Conservation (phyloP, 805 yeast genomes). For the Ogataea glucozyma region DNA sequence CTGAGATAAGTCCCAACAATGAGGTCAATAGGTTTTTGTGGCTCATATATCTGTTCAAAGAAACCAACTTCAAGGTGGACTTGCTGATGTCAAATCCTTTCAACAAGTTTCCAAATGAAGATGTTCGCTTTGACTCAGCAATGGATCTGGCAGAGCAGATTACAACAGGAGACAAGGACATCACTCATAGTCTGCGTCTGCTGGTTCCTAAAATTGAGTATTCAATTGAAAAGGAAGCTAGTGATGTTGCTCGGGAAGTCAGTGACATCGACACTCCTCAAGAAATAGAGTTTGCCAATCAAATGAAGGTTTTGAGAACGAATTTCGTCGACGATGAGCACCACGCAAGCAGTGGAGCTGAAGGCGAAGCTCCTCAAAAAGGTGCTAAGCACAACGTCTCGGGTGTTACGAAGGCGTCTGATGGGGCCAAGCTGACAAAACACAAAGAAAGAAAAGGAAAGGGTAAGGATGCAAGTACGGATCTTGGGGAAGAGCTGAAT, state of each 20-base stretch:
- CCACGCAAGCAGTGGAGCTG: conserved; percentile 13
- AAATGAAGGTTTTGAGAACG: conserved; percentile 47
- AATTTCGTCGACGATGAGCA: conserved; percentile 29
- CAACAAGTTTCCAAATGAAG: conserved; percentile 16
- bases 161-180: conserved; percentile 17
- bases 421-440: background rate
- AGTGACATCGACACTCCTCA: conserved; percentile 49
- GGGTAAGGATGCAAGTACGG: conserved; percentile 1
- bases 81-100: conserved; percentile 40
- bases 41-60: conserved; percentile 78
- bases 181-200: conserved; percentile 29
- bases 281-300: conserved; percentile 49
- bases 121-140: conserved; percentile 12
- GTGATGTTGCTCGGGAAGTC: conserved; percentile 9
- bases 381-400: background rate
- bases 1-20: conserved; percentile 58
- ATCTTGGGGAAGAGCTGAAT: conserved; percentile 5
- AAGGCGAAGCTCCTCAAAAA: conserved; percentile 9
- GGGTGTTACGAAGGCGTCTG: background rate
- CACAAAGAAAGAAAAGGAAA: conserved; percentile 3
- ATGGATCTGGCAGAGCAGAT: conserved; percentile 26
- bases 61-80: conserved; percentile 61
- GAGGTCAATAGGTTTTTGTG: conserved; percentile 78
- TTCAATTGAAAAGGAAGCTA: background rate
- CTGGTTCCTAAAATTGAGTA: conserved; percentile 25